A percentile compares a stretch with the other conserved stretches of the same genome.
Evolutionary conservation across 352 stramenopile genomes (phyloP).

Genomic region (Globisporangium perplexum): DNA sequence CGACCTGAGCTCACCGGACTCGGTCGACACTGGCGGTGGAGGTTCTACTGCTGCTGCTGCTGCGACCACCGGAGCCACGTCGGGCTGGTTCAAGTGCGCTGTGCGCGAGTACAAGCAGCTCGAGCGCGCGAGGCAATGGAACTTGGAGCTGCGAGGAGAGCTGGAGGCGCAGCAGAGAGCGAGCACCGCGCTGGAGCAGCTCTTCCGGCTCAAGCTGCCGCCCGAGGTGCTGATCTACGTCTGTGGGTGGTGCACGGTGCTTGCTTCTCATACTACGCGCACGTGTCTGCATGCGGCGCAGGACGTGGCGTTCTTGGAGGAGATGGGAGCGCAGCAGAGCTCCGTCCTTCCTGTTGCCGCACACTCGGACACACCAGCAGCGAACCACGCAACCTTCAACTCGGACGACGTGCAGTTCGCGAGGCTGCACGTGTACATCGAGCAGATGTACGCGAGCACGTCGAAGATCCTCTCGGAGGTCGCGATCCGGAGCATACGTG

Average conservation of each 20-base stretch:
- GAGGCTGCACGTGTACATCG: neutral
- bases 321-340: neutral
- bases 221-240: neutral
- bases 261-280: neutral
- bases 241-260: neutral
- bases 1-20: neutral
- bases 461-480: neutral
- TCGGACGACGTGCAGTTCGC: neutral
- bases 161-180: neutral
- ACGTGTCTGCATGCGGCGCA: neutral
- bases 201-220: slow-evolving; percentile 3
- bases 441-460: neutral
- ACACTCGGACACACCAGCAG: too few species aligned
- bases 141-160: slow-evolving; percentile 1
- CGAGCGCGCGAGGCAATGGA: neutral
- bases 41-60: neutral
- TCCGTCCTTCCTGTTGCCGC: too few species aligned
- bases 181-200: neutral
- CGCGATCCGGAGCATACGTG: neutral
- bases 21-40: too few species aligned
- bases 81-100: neutral
- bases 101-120: slow-evolving; percentile 2
- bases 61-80: neutral
- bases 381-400: too few species aligned
- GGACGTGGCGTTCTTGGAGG: neutral